Evolutionary conservation across 345 rosid genomes (phyloP), one percentile per base, ranked within the genome.

Genomic region (Boechera divaricarpa): DNA sequence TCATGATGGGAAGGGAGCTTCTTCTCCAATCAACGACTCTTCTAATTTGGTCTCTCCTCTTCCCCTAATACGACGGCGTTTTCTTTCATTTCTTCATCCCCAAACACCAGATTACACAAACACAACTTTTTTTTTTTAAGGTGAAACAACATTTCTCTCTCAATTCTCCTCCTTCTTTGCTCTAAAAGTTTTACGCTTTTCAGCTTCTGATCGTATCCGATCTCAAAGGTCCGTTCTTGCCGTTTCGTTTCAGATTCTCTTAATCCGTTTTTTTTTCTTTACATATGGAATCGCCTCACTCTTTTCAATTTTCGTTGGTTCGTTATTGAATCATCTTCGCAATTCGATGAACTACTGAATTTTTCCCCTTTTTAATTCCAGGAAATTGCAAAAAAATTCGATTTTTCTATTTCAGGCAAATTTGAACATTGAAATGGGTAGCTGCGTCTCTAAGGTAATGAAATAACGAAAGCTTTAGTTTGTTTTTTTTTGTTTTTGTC

Each of bases 351-450:
- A 12, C 62, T 68, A 12, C 62, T 68, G 66, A 53, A 76, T 32
- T 7, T 62, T 29, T 9, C 38, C 5, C 5, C 21, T 7, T 7
- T 49, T 16, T 24, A 5, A 49, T 53, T 36, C 3, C 66, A 77
- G 75, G 58, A 4, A 60, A 24, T 44, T 54, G 26, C 8, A 10
- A 8, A 55, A 45, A 1, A 3, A 2, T 10, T 4, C 32, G 15
- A 24, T 26, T 24, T 47, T 69, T 38, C 1, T 33, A 8, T 51
- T 15, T 70, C 66, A 55, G 51, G 39, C 32, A 21, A 10, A 60
- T 79, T 82, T 26, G 74, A 78, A 48, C 72, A 60, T 78, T 73
- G 65, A 66, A 33, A 88, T 88, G 91, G 91, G 91, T 48, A 55
- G 49, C 47, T 86, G 89, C 79, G 76, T 81, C 67, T 35, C 74